These are phyloP conservation scores for Umbelopsis sp. DNA, from an alignment of 192 early-diverging fungal species.

Conservation along the genomic window DNA sequence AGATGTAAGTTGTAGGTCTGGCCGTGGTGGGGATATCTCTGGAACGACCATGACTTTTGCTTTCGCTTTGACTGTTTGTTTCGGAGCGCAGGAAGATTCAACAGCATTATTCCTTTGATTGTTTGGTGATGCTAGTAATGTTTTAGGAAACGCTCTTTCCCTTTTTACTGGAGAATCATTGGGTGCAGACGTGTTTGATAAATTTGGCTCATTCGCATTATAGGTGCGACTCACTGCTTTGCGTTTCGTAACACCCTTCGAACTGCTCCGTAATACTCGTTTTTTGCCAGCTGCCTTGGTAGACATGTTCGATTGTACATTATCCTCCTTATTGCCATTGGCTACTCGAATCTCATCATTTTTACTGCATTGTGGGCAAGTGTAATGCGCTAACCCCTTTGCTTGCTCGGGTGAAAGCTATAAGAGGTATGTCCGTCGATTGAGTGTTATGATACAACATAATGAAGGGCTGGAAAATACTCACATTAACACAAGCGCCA, in stretches of 20 bases:
- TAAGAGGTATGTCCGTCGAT: background rate
- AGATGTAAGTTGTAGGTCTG: too few species aligned
- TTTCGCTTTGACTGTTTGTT: background rate
- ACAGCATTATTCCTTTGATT: background rate
- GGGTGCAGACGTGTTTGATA: background rate
- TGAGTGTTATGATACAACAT: background rate
- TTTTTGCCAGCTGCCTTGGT: background rate
- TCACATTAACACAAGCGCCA: conserved; percentile 5
- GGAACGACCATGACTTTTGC: background rate
- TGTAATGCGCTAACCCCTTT: conserved; percentile 8
- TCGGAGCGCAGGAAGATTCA: background rate
- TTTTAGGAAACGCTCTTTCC: background rate
- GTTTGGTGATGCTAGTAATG: background rate
- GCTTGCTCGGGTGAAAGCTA: background rate
- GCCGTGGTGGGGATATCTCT: background rate
- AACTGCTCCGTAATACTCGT: background rate
- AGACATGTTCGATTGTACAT: background rate
- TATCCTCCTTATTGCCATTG: background rate
- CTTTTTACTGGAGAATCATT: background rate
- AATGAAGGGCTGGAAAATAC: background rate
- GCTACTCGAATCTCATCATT: background rate
- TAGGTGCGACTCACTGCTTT: background rate
- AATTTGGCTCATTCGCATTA: background rate
- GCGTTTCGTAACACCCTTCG: background rate
- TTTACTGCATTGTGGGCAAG: background rate